Conservation (phyloP, 768 basidiomycete genomes). For the Suillus tomentosus region DNA sequence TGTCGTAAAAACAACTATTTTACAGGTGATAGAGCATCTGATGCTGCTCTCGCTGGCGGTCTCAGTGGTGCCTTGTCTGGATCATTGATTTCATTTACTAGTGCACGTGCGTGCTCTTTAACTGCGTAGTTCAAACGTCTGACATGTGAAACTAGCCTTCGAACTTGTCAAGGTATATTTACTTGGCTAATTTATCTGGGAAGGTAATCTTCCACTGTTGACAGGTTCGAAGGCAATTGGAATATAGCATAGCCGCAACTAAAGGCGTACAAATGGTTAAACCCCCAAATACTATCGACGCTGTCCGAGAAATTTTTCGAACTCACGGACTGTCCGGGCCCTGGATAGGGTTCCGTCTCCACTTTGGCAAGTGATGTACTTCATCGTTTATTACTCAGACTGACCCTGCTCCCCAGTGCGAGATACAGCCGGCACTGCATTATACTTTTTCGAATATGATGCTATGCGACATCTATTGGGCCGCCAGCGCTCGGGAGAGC, state of each 20-base stretch:
- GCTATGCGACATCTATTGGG: conserved; percentile 87
- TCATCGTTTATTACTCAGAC: neutral
- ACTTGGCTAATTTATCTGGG: conserved; percentile 4
- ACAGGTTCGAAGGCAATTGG: conserved; percentile 87
- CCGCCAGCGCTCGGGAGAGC: conserved; percentile 73
- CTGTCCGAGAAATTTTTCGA: conserved; percentile 78
- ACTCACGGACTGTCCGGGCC: conserved; percentile 64
- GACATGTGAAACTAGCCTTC: conserved; percentile 55
- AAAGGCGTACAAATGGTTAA: conserved; percentile 71
- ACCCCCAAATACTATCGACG: conserved; percentile 77
- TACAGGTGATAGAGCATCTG: conserved; percentile 56
- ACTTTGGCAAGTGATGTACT: conserved; percentile 61
- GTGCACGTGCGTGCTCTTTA: conserved; percentile 69
- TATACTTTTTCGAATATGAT: conserved; percentile 96
- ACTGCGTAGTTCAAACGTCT: conserved; percentile 19
- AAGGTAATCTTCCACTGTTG: conserved; percentile 14
- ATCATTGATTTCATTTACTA: conserved; percentile 84
- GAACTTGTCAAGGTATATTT: conserved; percentile 87
- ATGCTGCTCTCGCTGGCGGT: conserved; percentile 77
- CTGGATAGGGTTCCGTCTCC: conserved; percentile 85
- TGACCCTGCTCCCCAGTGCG: conserved; percentile 53
- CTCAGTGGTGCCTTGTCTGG: conserved; percentile 88
- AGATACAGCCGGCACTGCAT: conserved; percentile 84
- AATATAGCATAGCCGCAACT: conserved; percentile 85
- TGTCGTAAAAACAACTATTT: conserved; percentile 63